Evolutionary conservation across 805 yeast genomes (phyloP).

Genomic region (Metschnikowia corniflorae): DNA sequence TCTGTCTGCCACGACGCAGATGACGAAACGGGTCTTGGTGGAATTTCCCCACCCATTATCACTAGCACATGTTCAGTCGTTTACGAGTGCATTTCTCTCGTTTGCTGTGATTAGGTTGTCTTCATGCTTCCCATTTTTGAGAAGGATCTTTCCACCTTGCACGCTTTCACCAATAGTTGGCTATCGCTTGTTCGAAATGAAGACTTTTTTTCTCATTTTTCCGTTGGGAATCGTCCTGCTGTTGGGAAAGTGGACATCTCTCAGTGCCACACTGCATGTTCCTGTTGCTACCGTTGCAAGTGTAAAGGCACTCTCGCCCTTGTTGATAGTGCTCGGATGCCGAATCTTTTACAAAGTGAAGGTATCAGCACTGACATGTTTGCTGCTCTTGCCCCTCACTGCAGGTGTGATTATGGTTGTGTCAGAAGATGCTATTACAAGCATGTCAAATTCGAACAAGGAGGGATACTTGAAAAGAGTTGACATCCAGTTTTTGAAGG

Average conservation of each 20-base stretch:
- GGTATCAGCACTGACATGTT: constrained; percentile 48
- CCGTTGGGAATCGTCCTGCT: constrained; percentile 69
- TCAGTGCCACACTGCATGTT: constrained; percentile 61
- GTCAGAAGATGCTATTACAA: constrained; percentile 24
- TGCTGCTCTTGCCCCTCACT: constrained; percentile 50
- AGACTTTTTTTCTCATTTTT: constrained; percentile 43
- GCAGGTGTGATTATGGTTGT: constrained; percentile 52
- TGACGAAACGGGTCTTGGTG: constrained; percentile 53
- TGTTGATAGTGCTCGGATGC: constrained; percentile 56
- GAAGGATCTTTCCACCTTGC: constrained; percentile 47
- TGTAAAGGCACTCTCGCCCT: constrained; percentile 64
- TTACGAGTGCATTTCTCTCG: constrained; percentile 47
- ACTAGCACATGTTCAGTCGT: constrained; percentile 61
- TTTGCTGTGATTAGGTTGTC: constrained; percentile 34
- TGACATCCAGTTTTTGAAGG: constrained; percentile 41
- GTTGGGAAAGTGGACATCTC: constrained; percentile 57
- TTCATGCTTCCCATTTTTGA: constrained; percentile 22
- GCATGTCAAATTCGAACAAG: neutral
- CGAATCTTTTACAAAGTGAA: constrained; percentile 47
- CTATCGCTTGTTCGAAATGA: constrained; percentile 22
- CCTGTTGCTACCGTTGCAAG: constrained; percentile 70
- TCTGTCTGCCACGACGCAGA: constrained; percentile 62
- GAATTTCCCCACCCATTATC: constrained; percentile 60
- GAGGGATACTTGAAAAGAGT: neutral
- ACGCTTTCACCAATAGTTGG: constrained; percentile 20